Evolutionary conservation across 257 asterid genomes (phyloP).

Genomic region (Solanum sparsipilum): DNA sequence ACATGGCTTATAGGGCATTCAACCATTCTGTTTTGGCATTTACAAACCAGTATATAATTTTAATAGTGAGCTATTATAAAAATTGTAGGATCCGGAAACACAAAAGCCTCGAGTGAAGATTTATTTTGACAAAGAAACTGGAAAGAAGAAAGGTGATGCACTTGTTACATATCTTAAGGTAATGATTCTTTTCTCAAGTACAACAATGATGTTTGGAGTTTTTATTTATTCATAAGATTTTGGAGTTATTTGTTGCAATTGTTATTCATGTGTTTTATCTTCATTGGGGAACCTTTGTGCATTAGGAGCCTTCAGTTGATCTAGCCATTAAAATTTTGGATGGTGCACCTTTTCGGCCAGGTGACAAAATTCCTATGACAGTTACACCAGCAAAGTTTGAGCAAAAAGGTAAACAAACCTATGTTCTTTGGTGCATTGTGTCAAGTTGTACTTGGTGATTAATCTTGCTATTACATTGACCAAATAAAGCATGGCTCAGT

Average conservation of each 20-base stretch:
- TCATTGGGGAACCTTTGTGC: background rate
- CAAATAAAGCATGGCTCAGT: background rate
- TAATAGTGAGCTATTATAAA: conserved; percentile 9
- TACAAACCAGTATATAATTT: background rate
- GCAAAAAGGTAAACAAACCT: conserved; percentile 67
- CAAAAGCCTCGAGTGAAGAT: conserved; percentile 90
- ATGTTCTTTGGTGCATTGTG: conserved; percentile 6
- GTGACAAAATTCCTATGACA: conserved; percentile 61
- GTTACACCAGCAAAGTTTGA: conserved; percentile 81
- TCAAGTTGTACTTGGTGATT: background rate
- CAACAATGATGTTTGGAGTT: background rate
- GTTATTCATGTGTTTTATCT: background rate
- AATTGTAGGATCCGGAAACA: conserved; percentile 82
- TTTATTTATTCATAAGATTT: background rate
- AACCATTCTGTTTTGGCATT: background rate
- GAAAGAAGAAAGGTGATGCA: conserved; percentile 88
- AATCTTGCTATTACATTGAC: background rate
- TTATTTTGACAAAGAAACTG: conserved; percentile 79
- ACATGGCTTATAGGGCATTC: background rate
- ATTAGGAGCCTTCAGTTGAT: conserved; percentile 93
- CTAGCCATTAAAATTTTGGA: conserved; percentile 80
- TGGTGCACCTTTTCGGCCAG: conserved; percentile 75
- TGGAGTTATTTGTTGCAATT: background rate
- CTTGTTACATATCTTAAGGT: conserved; percentile 88
- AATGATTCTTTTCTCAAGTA: conserved; percentile 12